These are phyloP conservation scores for Fusarium armeniacum DNA, from an alignment of 2,329 filamentous ascomycete genomes.

Conservation along the genomic window DNA sequence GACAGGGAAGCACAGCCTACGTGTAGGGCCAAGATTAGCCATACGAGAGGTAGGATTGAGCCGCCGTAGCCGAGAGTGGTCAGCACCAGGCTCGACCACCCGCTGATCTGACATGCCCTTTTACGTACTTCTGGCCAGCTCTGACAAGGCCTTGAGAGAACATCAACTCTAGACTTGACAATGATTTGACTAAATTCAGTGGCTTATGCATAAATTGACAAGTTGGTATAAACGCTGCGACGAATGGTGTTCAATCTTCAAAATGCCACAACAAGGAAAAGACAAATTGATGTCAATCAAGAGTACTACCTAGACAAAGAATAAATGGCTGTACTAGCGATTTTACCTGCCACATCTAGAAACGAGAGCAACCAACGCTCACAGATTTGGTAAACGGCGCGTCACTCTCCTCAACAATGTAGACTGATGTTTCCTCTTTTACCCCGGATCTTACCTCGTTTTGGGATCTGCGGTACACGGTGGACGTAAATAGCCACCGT, in stretches of 20 bases:
- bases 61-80: slow-evolving; percentile 31
- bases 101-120: slow-evolving; percentile 16
- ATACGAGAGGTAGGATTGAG: slow-evolving; percentile 33
- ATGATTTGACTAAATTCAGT: background rate
- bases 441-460: background rate
- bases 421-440: background rate
- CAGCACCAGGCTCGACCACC: background rate
- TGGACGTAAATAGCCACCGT: slow-evolving; percentile 11
- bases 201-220: slow-evolving; percentile 1
- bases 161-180: background rate
- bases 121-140: background rate
- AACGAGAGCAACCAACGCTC: background rate
- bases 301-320: background rate
- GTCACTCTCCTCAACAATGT: background rate
- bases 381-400: background rate
- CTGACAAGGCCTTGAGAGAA: background rate
- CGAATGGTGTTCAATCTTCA: background rate
- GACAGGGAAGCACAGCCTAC: slow-evolving; percentile 1
- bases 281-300: background rate
- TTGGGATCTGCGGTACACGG: background rate
- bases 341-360: background rate
- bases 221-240: background rate
- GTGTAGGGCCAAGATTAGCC: slow-evolving; percentile 15
- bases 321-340: background rate
- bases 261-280: background rate